These are phyloP conservation scores for Gossypium mustelinum DNA, from an alignment of 345 rosid genomes.

Conservation along the genomic window DNA sequence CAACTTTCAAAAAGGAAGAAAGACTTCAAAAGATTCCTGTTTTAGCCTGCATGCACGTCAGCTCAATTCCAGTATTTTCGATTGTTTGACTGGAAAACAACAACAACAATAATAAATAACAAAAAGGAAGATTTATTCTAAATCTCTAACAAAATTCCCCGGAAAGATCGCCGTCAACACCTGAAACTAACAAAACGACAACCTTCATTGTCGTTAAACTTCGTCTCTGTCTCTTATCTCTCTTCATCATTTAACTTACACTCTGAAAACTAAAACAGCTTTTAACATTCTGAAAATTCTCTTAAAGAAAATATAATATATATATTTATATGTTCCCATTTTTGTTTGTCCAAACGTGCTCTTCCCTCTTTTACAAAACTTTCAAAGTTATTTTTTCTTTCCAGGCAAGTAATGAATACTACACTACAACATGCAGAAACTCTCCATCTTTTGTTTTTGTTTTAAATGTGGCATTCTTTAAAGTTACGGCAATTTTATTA, in stretches of 20 bases:
- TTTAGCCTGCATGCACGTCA: neutral
- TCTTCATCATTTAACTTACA: neutral
- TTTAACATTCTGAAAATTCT: neutral
- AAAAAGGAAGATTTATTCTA: neutral
- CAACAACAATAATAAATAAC: neutral
- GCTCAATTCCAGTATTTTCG: neutral
- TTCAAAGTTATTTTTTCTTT: neutral
- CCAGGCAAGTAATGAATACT: neutral
- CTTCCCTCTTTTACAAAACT: neutral
- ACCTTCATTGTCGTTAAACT: constrained; percentile 5
- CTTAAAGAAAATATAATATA: neutral
- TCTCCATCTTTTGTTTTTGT: neutral
- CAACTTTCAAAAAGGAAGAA: no score
- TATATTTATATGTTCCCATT: neutral
- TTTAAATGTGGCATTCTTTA: neutral
- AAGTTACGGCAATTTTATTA: no score
- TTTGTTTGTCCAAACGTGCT: neutral
- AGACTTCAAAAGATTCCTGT: no score
- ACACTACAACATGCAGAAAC: neutral
- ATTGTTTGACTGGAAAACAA: neutral
- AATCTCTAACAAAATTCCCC: constrained; percentile 4
- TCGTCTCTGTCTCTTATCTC: neutral
- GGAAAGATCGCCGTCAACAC: neutral
- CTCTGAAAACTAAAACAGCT: neutral
- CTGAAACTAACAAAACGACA: constrained; percentile 9